Evolutionary conservation across 768 basidiomycete genomes (phyloP).

Genomic region (Postia placenta): DNA sequence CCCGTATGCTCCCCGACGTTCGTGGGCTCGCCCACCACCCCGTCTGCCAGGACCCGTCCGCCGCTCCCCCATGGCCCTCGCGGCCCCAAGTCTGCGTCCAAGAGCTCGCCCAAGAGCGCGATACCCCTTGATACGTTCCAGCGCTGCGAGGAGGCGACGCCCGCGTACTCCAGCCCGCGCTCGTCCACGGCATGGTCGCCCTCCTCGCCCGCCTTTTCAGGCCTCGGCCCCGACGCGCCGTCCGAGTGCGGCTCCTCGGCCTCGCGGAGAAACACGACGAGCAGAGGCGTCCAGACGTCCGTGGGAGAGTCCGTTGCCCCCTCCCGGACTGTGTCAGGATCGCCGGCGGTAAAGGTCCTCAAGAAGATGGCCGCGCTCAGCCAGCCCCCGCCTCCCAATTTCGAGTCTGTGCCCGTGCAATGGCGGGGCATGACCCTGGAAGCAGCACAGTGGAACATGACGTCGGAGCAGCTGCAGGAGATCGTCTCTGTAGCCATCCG

Average conservation of each 20-base stretch:
- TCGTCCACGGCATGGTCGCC: constrained; percentile 8
- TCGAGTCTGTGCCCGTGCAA: constrained; percentile 49
- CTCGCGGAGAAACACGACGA: constrained; percentile 2
- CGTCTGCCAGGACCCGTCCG: constrained; percentile 10
- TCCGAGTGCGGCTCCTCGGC: constrained; percentile 5
- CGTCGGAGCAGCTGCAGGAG: constrained; percentile 52
- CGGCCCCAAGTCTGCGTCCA: constrained; percentile 13
- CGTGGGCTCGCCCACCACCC: constrained; percentile 6
- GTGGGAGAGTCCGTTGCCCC: constrained; percentile 5
- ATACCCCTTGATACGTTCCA: constrained; percentile 15
- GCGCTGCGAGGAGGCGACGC: constrained; percentile 12
- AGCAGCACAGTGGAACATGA: constrained; percentile 57
- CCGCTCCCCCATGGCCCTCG: constrained; percentile 16
- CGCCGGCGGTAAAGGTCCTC: constrained; percentile 14
- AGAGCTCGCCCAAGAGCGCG: constrained; percentile 10
- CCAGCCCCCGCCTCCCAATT: constrained; percentile 46
- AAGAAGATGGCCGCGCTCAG: constrained; percentile 30
- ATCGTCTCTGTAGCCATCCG: constrained; percentile 71
- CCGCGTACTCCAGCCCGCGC: constrained; percentile 5
- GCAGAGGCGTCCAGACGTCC: constrained; percentile 10
- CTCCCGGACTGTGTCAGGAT: constrained; percentile 10
- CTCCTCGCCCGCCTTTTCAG: constrained; percentile 1
- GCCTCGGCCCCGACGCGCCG: not conserved
- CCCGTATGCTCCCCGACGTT: not conserved
- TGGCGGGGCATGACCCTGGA: constrained; percentile 70